Conservation (phyloP, 257 asterid species). For the Capsicum rhomboideum region DNA sequence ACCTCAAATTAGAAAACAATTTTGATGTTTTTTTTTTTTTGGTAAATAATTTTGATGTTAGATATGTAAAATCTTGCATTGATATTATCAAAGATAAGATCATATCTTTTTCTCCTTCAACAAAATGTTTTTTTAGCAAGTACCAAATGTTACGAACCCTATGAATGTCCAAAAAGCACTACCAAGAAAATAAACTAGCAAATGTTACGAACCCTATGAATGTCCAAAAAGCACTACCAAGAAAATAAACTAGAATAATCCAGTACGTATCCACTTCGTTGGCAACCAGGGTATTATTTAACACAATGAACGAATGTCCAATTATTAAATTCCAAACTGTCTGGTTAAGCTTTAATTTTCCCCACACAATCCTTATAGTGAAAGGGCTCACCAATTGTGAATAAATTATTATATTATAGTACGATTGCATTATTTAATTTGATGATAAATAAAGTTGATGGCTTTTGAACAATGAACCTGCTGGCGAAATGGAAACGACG, state of each 20-base stretch:
- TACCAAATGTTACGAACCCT: background rate
- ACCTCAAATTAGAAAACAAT: no score
- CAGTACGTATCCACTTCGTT: background rate
- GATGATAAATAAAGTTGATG: background rate
- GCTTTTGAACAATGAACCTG: background rate
- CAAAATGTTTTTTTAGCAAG: no score
- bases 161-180: background rate
- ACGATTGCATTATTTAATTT: no score
- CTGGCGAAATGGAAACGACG: background rate
- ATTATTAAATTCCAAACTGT: background rate
- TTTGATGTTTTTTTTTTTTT: background rate
- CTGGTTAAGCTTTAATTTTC: background rate
- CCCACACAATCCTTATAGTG: background rate
- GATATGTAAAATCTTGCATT: background rate
- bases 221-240: no score
- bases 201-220: no score
- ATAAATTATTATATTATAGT: background rate
- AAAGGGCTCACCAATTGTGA: background rate
- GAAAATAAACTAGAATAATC: background rate
- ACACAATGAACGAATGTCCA: background rate
- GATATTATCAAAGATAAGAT: background rate
- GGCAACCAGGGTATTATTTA: background rate
- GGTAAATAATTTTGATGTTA: background rate
- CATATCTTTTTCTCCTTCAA: background rate
- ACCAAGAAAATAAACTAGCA: no score